Percentiles rank a stretch among this genome's conserved stretches.
Conservation (phyloP, 1,284 basidiomycete genomes). For the Inonotus obliquus region DNA sequence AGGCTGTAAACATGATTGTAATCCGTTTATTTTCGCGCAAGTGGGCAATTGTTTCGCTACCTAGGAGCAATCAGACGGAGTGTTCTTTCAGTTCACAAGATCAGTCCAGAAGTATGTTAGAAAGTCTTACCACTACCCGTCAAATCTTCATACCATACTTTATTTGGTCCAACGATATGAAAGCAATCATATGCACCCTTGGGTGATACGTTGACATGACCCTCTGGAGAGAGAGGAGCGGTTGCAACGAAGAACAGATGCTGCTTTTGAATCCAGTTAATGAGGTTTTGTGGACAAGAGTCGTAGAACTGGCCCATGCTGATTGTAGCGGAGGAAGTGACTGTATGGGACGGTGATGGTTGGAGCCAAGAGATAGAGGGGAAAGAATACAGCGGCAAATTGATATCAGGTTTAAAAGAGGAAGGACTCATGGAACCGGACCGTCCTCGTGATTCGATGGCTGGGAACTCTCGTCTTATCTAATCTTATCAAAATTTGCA, state of each 20-base stretch:
- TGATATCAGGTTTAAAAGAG: neutral
- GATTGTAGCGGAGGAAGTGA: neutral
- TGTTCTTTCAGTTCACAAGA: neutral
- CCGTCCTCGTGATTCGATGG: neutral
- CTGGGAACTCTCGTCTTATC: neutral
- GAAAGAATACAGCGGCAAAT: neutral
- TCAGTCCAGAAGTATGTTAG: neutral
- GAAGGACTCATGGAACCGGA: neutral
- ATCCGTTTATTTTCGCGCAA: conserved; percentile 53
- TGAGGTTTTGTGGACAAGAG: conserved; percentile 40
- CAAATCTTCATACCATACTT: conserved; percentile 58
- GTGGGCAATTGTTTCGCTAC: conserved; percentile 55
- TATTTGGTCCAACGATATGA: conserved; percentile 42
- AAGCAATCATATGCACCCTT: conserved; percentile 45
- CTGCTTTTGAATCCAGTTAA: conserved; percentile 48
- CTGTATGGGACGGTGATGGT: neutral
- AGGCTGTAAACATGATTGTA: conserved; percentile 53
- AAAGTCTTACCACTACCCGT: conserved; percentile 47
- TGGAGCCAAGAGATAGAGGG: neutral
- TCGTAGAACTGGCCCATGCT: conserved; percentile 46
- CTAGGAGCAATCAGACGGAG: conserved; percentile 26
- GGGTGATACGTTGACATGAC: conserved; percentile 52
- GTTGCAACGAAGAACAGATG: conserved; percentile 58
- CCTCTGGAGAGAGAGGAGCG: conserved; percentile 42
- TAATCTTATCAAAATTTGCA: neutral